Percentiles rank a stretch among this genome's conserved stretches.
phyloP scores from a whole-genome alignment of 352 stramenopile species.

The Globisporangium cystogenes region DNA sequence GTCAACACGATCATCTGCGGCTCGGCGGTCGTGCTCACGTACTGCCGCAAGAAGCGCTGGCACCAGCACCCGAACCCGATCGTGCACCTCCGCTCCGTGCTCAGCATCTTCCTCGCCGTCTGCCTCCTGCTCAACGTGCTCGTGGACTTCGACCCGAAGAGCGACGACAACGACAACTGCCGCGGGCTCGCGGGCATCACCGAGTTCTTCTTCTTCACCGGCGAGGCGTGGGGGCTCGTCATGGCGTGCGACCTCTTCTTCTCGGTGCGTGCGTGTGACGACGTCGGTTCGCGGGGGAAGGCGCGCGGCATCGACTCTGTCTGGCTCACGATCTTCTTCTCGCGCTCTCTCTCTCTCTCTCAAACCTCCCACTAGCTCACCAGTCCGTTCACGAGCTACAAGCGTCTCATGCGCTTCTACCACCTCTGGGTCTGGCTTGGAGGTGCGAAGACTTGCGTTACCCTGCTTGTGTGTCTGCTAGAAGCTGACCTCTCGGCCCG shows the following conservation, averaged over 20 bases:
- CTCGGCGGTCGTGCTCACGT: slow-evolving; percentile 83
- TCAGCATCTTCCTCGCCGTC: slow-evolving; percentile 83
- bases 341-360: not conserved
- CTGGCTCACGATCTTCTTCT: not conserved
- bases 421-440: slow-evolving; percentile 82
- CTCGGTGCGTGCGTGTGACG: slow-evolving; percentile 22
- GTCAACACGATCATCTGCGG: slow-evolving; percentile 86
- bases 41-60: slow-evolving; percentile 85
- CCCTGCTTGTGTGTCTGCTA: not conserved
- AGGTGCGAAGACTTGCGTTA: slow-evolving; percentile 14
- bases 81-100: slow-evolving; percentile 76
- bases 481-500: not conserved
- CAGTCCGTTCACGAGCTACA: slow-evolving; percentile 88
- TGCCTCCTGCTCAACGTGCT: slow-evolving; percentile 82
- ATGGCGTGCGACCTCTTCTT: slow-evolving; percentile 88
- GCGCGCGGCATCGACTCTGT: not conserved
- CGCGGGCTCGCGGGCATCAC: slow-evolving; percentile 73
- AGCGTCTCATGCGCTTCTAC: slow-evolving; percentile 87
- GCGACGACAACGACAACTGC: slow-evolving; percentile 41
- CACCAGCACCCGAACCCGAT: slow-evolving; percentile 88
- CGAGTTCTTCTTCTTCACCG: slow-evolving; percentile 89
- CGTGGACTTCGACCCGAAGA: slow-evolving; percentile 64
- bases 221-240: slow-evolving; percentile 81
- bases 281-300: not conserved
- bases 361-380: slow-evolving; percentile 33